Evolutionary conservation across 768 basidiomycete species (phyloP), one percentile per base, ranked within the genome.

Genomic region (Rhodotorula sphaerocarpa): DNA sequence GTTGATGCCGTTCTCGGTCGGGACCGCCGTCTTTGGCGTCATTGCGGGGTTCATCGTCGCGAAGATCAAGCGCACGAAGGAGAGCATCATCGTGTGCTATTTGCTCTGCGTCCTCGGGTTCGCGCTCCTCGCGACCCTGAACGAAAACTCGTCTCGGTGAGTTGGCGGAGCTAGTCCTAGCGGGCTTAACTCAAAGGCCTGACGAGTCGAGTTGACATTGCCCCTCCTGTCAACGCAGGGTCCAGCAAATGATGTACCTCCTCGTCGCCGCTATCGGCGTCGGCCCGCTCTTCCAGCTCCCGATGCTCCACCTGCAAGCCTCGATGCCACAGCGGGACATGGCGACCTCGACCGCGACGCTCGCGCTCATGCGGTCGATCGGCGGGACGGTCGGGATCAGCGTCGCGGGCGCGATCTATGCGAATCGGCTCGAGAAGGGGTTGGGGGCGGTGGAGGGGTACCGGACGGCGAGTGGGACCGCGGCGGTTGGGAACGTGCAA

Each of bases 241-340:
- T 69, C 0, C 43, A 60, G 45, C 56, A 70, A 33, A 66, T 63
- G 27, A 30, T 66, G 15, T 65, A 67, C 21, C 55, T 70, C 18
- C 61, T 70, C 39, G 55, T 71, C 28, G 59, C 61, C 4, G 69
- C 57, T 2, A 20, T 71, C 25, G 69, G 69, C 20, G 56, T 55
- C 50, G 62, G 62, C 12, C 50, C 67, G 25, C 36, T 72, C 34
- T 66, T 69, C 55, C 70, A 71, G 34, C 50, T 53, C 14, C 67
- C 65, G 50, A 52, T 64, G 36, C 54, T 72, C 57, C 62, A 65
- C 28, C 39, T 90, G 20, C 88, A 90, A 75, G 86, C 87, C 2
- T 84, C 88, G 1, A 91, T 91, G 88, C 89, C 89, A 0, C 70
- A 87, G 21, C 84, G 83, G 69, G 87, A 90, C 66, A 88, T 90